Evolutionary conservation across 2,329 filamentous ascomycete genomes (phyloP).

Genomic region (Exserohilum rostratum): DNA sequence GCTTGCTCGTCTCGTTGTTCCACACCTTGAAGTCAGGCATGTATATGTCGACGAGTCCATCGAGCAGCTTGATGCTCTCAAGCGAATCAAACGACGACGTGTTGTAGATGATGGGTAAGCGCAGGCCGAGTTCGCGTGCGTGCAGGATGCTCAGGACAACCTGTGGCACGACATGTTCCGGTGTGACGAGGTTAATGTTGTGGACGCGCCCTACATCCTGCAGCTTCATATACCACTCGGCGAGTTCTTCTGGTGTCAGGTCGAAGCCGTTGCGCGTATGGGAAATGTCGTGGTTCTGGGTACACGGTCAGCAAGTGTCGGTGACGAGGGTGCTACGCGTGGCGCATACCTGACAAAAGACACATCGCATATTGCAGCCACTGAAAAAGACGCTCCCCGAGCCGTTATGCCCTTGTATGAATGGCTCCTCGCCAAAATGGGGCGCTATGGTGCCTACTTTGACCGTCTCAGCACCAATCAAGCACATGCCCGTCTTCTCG

Average conservation of each 20-base stretch:
- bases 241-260: conserved; percentile 77
- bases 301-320: not conserved
- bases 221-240: conserved; percentile 81
- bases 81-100: conserved; percentile 81
- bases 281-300: conserved; percentile 75
- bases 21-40: conserved; percentile 89
- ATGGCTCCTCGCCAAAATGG: conserved; percentile 80
- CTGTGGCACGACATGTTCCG: conserved; percentile 85
- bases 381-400: conserved; percentile 83
- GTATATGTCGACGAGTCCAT: conserved; percentile 84
- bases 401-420: conserved; percentile 80
- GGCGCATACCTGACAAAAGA: conserved; percentile 46
- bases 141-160: conserved; percentile 77
- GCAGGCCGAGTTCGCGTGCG: conserved; percentile 71
- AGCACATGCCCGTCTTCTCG: conserved; percentile 76
- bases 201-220: conserved; percentile 81
- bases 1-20: conserved; percentile 67
- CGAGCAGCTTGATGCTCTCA: conserved; percentile 72
- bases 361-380: conserved; percentile 76
- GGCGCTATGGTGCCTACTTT: conserved; percentile 86
- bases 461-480: conserved; percentile 73
- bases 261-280: conserved; percentile 83
- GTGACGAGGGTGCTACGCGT: not conserved
- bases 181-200: conserved; percentile 88
- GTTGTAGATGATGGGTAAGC: conserved; percentile 81